phyloP scores from a whole-genome alignment of 208 protist species.

The Crithidia expoeki region DNA sequence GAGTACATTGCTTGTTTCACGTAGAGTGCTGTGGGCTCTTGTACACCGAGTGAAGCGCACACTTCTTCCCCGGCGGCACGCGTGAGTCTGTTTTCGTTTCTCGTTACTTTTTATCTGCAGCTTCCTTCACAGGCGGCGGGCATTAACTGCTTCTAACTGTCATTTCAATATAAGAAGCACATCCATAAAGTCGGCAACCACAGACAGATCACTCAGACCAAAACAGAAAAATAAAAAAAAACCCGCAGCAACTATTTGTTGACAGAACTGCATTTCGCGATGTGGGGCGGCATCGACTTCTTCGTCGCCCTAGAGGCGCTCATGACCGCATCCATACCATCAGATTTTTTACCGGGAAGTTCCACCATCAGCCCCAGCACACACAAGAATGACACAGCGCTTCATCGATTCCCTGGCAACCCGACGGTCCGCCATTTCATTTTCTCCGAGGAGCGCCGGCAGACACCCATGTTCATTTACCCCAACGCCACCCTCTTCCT shows the following conservation, averaged over 20 bases:
- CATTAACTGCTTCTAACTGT: no score
- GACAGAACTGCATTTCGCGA: no score
- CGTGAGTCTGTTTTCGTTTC: no score
- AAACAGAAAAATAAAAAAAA: neutral
- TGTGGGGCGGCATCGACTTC: slow-evolving; percentile 70
- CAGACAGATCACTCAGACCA: no score
- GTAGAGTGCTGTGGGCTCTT: no score
- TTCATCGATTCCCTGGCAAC: slow-evolving; percentile 49
- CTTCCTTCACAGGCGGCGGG: no score
- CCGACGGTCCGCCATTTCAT: slow-evolving; percentile 35
- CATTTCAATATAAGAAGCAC: no score
- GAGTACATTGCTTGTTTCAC: no score
- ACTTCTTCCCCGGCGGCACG: no score
- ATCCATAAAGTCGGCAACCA: no score
- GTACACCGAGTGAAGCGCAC: no score
- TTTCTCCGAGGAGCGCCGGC: slow-evolving; percentile 27
- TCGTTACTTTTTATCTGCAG: no score
- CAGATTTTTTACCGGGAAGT: neutral
- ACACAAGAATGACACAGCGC: slow-evolving; percentile 23
- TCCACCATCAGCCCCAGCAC: neutral
- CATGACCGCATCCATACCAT: slow-evolving; percentile 37
- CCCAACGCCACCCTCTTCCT: slow-evolving; percentile 70
- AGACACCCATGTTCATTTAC: slow-evolving; percentile 44
- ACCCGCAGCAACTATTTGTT: neutral
- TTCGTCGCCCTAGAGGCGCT: slow-evolving; percentile 71